phyloP scores from a whole-genome alignment of 768 basidiomycete species.

The Mycena filopes region DNA sequence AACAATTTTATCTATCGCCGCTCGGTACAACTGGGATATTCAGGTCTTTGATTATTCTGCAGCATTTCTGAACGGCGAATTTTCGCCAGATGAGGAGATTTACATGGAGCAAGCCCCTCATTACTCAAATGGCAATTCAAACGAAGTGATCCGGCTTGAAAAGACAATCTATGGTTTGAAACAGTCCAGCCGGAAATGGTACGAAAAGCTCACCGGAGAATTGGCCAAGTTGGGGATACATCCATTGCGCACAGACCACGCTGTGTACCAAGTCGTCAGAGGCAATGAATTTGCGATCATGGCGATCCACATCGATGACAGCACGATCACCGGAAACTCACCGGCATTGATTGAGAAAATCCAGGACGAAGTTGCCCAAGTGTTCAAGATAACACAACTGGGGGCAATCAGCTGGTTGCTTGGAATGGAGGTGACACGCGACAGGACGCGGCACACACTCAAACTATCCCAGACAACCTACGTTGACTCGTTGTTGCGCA shows the following conservation, averaged over 20 bases:
- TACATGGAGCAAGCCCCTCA: conserved; percentile 40
- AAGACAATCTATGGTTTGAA: conserved; percentile 49
- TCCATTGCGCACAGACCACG: conserved; percentile 23
- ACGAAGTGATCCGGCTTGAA: conserved; percentile 13
- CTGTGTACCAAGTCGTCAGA: conserved; percentile 26
- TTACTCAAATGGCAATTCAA: conserved; percentile 15
- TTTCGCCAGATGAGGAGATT: conserved; percentile 31
- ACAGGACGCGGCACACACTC: conserved; percentile 33
- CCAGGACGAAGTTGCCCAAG: conserved; percentile 35
- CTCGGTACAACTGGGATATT: conserved; percentile 31
- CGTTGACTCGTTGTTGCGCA: conserved; percentile 38
- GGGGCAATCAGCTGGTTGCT: conserved; percentile 43
- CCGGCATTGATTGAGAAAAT: conserved; percentile 27
- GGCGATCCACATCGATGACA: conserved; percentile 48
- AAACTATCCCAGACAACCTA: conserved; percentile 43
- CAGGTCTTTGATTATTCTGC: conserved; percentile 29
- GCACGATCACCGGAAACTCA: conserved; percentile 39
- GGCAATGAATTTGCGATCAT: conserved; percentile 22
- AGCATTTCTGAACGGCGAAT: conserved; percentile 31
- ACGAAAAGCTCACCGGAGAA: conserved; percentile 34
- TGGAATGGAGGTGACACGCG: conserved; percentile 43
- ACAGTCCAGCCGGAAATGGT: conserved; percentile 46
- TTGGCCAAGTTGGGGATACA: conserved; percentile 30
- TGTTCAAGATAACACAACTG: conserved; percentile 45
- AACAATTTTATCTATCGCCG: conserved; percentile 18